Evolutionary conservation across 1,284 basidiomycete species (phyloP).

Genomic region (Ustilago crameri): DNA sequence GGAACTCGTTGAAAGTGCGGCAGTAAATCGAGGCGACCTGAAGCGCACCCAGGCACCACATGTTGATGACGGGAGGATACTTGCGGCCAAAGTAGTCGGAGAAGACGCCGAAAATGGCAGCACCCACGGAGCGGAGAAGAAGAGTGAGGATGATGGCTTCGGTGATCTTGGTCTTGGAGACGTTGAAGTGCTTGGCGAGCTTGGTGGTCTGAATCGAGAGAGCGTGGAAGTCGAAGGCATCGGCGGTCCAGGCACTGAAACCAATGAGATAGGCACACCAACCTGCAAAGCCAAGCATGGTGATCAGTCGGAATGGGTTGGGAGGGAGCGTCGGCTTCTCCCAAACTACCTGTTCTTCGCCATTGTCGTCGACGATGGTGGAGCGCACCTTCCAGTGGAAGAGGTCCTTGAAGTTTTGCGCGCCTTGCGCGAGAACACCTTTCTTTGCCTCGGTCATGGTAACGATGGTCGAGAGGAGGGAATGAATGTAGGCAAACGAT

Average conservation of each 20-base stretch:
- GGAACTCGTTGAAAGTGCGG: conserved; percentile 40
- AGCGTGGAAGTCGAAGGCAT: conserved; percentile 53
- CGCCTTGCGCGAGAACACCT: conserved; percentile 32
- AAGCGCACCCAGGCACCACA: conserved; percentile 46
- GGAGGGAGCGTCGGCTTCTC: conserved; percentile 27
- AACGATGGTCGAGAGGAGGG: background rate
- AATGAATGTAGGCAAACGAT: too few relatives aligned
- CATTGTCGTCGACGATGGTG: conserved; percentile 43
- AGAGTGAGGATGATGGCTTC: conserved; percentile 52
- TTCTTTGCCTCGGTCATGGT: conserved; percentile 27
- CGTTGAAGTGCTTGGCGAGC: conserved; percentile 42
- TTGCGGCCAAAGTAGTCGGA: conserved; percentile 71
- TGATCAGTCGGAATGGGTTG: conserved; percentile 41
- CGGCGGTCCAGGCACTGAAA: conserved; percentile 47
- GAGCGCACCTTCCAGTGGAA: conserved; percentile 43
- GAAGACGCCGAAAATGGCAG: conserved; percentile 50
- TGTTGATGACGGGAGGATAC: conserved; percentile 54
- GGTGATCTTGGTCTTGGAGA: conserved; percentile 49
- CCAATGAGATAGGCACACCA: conserved; percentile 53
- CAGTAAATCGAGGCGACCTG: conserved; percentile 51
- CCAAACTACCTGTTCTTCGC: conserved; percentile 36
- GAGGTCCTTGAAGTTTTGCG: conserved; percentile 46
- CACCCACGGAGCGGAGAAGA: conserved; percentile 52
- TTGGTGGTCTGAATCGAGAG: conserved; percentile 52
- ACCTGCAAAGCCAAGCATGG: conserved; percentile 25